Evolutionary conservation across 169 alveolate genomes (phyloP).

Genomic region (Plasmodium gallinaceum): DNA sequence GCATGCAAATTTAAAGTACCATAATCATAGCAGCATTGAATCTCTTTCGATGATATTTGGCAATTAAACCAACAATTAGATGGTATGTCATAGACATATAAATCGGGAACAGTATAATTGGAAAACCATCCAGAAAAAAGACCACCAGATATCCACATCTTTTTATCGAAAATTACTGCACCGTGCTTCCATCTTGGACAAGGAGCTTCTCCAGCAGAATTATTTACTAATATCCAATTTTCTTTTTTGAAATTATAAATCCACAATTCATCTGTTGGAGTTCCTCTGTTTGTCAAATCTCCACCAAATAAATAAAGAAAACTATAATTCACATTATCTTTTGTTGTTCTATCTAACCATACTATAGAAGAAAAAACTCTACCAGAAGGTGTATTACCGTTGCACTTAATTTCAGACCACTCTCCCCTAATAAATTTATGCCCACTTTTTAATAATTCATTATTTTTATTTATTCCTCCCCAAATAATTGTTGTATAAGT

Average conservation of each 20-base stretch:
- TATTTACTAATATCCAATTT: constrained; percentile 60
- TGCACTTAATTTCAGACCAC: constrained; percentile 58
- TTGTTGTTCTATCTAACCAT: constrained; percentile 74
- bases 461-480: constrained; percentile 73
- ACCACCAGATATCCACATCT: constrained; percentile 78
- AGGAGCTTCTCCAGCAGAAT: constrained; percentile 67
- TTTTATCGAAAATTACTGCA: constrained; percentile 74
- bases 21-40: constrained; percentile 71
- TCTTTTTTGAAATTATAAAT: constrained; percentile 67
- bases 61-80: constrained; percentile 77
- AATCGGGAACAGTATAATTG: constrained; percentile 69
- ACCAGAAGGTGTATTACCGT: constrained; percentile 52
- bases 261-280: constrained; percentile 78
- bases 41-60: constrained; percentile 67
- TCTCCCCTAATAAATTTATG: constrained; percentile 66
- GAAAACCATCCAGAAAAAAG: constrained; percentile 78
- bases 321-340: constrained; percentile 36
- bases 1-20: constrained; percentile 76
- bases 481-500: constrained; percentile 65
- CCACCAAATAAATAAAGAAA: constrained; percentile 74
- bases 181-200: constrained; percentile 79
- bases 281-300: constrained; percentile 58
- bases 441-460: constrained; percentile 65
- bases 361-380: constrained; percentile 60
- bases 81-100: constrained; percentile 76